Evolutionary conservation across 2,329 filamentous ascomycete species (phyloP).

Genomic region (Verticillium tricorpus): DNA sequence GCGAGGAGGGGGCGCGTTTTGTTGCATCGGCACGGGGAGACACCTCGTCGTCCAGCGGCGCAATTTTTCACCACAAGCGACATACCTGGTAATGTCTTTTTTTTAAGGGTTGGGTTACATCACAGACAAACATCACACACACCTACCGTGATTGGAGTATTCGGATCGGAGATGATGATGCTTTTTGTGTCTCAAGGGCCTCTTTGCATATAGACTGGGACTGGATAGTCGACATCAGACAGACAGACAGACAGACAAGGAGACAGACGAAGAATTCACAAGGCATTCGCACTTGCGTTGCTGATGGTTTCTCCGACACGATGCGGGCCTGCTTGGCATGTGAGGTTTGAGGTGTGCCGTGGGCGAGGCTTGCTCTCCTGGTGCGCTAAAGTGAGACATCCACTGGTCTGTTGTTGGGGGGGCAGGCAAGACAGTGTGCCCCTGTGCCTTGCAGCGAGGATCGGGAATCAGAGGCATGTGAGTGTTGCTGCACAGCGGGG

Average conservation of each 20-base stretch:
- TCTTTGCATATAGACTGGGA: slow-evolving; percentile 1
- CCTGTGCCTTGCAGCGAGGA: neutral
- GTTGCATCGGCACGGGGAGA: neutral
- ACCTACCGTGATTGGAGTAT: neutral
- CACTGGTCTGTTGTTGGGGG: no score
- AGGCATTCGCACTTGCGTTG: neutral
- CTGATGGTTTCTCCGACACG: neutral
- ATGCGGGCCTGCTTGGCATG: neutral
- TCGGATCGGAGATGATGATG: neutral
- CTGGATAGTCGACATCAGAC: neutral
- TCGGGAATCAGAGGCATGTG: neutral
- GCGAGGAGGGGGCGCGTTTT: neutral
- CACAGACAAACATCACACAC: slow-evolving; percentile 1
- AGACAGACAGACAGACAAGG: neutral
- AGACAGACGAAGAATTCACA: neutral
- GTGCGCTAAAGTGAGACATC: neutral
- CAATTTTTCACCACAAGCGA: neutral
- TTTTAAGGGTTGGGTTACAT: neutral
- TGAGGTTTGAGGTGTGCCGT: neutral
- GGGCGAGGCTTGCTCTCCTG: neutral
- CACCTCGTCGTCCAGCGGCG: neutral
- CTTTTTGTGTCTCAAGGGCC: neutral
- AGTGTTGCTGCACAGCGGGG: neutral
- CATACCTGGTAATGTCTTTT: slow-evolving; percentile 1
- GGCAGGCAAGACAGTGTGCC: no score